These are phyloP conservation scores for Pseudozyma flocculosa DNA, from an alignment of 1,284 basidiomycete genomes.

Conservation along the genomic window DNA sequence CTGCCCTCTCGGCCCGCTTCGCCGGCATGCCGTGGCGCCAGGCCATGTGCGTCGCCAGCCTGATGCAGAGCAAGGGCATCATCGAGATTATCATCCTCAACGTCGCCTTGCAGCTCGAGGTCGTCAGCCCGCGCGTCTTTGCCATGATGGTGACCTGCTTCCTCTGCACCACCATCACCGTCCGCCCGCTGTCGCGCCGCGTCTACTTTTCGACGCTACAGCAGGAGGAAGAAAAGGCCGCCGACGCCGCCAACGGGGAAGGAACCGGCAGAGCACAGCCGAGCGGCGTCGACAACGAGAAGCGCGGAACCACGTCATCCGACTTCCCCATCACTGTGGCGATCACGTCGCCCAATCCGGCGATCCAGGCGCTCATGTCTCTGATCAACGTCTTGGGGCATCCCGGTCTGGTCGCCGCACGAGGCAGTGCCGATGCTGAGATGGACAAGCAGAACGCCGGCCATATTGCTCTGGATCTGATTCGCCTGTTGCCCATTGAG, in stretches of 20 bases:
- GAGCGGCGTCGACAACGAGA: neutral
- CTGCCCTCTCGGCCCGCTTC: constrained; percentile 23
- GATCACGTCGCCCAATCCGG: constrained; percentile 32
- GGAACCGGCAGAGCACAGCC: constrained; percentile 2
- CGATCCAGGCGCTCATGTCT: constrained; percentile 30
- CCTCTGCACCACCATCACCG: constrained; percentile 33
- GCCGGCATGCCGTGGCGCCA: constrained; percentile 36
- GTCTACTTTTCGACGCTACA: constrained; percentile 26
- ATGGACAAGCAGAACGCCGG: constrained; percentile 2
- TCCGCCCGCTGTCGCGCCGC: constrained; percentile 26
- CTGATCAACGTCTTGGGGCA: constrained; percentile 25
- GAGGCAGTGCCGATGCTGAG: neutral
- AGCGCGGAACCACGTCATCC: neutral
- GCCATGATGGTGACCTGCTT: constrained; percentile 42
- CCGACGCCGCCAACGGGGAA: neutral
- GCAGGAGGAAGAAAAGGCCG: neutral
- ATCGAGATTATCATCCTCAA: constrained; percentile 47
- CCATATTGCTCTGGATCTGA: constrained; percentile 28
- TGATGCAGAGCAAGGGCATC: constrained; percentile 43
- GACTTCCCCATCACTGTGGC: constrained; percentile 36
- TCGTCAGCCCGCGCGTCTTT: constrained; percentile 30
- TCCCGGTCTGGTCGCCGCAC: neutral
- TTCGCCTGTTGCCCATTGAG: constrained; percentile 30
- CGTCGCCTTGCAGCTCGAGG: constrained; percentile 24
- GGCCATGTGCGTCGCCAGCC: constrained; percentile 29